phyloP scores from a whole-genome alignment of 371 early-diverging fungal genomes.

The Chytridium lagenaria region DNA sequence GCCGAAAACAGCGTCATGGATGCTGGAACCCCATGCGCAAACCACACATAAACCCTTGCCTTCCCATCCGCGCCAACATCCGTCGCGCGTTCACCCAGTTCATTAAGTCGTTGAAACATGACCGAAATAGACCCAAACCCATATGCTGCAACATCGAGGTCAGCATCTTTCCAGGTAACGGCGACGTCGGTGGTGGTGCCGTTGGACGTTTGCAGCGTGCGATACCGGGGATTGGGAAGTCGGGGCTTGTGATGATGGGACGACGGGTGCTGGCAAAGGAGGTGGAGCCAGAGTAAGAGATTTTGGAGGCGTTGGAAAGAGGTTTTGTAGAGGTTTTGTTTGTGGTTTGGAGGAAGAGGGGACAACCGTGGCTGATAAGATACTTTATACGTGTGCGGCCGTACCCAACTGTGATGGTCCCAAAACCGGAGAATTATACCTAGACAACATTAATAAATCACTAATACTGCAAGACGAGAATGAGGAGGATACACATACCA shows the following conservation, averaged over 20 bases:
- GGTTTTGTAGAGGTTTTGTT: not conserved
- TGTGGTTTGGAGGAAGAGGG: slow-evolving; percentile 13
- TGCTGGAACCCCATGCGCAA: slow-evolving; percentile 29
- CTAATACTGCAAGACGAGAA: not conserved
- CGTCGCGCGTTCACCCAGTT: not conserved
- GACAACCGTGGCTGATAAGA: slow-evolving; percentile 34
- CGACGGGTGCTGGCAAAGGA: not conserved
- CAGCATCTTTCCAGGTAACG: not conserved
- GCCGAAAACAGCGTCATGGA: slow-evolving; percentile 32
- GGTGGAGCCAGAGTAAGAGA: not conserved
- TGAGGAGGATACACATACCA: no score
- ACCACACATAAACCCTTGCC: slow-evolving; percentile 26
- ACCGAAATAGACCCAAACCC: slow-evolving; percentile 3
- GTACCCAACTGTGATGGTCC: slow-evolving; percentile 37
- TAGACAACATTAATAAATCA: not conserved
- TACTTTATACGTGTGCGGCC: slow-evolving; percentile 20
- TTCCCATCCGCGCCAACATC: slow-evolving; percentile 12
- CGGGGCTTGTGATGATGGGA: not conserved
- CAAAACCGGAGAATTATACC: slow-evolving; percentile 32
- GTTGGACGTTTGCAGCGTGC: not conserved
- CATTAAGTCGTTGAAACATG: not conserved
- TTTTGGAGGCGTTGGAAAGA: slow-evolving; percentile 1
- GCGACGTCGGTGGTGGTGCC: slow-evolving; percentile 7
- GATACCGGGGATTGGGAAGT: not conserved
- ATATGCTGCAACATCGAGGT: slow-evolving; percentile 9